These are phyloP conservation scores for Argentina anserina DNA, from an alignment of 306 rosid species.

Conservation along the genomic window DNA sequence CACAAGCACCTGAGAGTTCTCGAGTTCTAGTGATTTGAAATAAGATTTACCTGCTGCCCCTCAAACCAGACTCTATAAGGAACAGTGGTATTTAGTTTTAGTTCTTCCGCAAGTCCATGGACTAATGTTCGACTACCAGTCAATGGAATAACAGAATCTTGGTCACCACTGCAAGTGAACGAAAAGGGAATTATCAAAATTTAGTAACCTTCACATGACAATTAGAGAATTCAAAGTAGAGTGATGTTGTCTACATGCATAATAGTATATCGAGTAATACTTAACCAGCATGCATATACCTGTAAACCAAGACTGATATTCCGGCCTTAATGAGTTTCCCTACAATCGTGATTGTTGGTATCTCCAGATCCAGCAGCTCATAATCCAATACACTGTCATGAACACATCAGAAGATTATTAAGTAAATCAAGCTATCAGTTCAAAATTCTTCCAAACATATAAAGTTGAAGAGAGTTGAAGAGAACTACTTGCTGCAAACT, in stretches of 20 bases:
- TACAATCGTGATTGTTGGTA: conserved; percentile 68
- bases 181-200: neutral
- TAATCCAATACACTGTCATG: conserved; percentile 63
- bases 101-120: conserved; percentile 59
- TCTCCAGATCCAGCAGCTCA: conserved; percentile 66
- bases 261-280: neutral
- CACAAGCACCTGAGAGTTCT: neutral
- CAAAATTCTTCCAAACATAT: neutral
- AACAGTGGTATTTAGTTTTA: conserved; percentile 61
- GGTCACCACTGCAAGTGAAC: conserved; percentile 70
- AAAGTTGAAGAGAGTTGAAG: neutral
- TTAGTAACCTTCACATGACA: conserved; percentile 12
- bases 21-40: neutral
- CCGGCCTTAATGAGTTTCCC: conserved; percentile 72
- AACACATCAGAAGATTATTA: neutral
- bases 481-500: conserved; percentile 83
- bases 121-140: conserved; percentile 88
- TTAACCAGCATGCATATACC: conserved; percentile 37
- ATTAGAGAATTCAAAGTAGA: neutral
- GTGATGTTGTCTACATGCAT: neutral
- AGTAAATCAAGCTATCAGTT: neutral
- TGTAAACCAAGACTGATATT: conserved; percentile 75
- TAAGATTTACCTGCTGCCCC: conserved; percentile 64
- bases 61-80: conserved; percentile 94
- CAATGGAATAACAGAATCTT: conserved; percentile 93